Base-by-base conservation (phyloP, 352 stramenopile species). In the Globisporangium emineosum region DNA sequence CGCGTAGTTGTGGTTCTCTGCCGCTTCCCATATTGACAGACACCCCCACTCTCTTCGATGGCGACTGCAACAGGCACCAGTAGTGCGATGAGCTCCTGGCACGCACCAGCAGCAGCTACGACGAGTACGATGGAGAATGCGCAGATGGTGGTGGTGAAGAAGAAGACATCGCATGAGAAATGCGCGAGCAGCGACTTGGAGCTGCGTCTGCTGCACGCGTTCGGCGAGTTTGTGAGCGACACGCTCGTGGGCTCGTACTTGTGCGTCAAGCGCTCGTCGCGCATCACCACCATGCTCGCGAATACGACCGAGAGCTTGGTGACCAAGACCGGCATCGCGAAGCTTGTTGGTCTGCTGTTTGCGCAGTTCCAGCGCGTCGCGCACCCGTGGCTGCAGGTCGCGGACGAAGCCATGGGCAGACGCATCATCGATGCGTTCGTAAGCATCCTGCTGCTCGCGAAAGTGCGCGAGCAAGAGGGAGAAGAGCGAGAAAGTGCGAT, bases 381-480 rank as follows among this genome's bases (percentile, higher is more conserved):
- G 17, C 68, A 79, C 13, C 79, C 82, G 30, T 57, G 80, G 58
- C 70, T 89, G 55, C 68, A 79, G 59, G 72, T 75, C 2, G 73
- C 87, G 37, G 82, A 91, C 55, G 78, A 87, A 19, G 79, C 75
- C 33, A 83, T 91, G 75, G 78, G 82, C 12, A 75, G 71, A 10
- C 75, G 78, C 58, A 68, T 91, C 45, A 80, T 91, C 56, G 73
- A 82, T 54, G 66, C 74, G 29, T 73, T 88, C 13, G 79, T 91
- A 17, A 62, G 58, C 17, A 25, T 91, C 0, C 68, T 91, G 43
- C 62, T 87, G 65, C 66, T 89, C 55, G 77, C 77, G 13, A 55
- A 79, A 61, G 71, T 86, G 50, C 57, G 69, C 3, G 49, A 53
- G 52, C 10, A 47, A 12, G 21, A 32, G 5, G 52, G 1, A 25